Percentiles rank a stretch among this genome's conserved stretches.
phyloP scores from a whole-genome alignment of 257 asterid genomes.

The Scutellaria barbata region DNA sequence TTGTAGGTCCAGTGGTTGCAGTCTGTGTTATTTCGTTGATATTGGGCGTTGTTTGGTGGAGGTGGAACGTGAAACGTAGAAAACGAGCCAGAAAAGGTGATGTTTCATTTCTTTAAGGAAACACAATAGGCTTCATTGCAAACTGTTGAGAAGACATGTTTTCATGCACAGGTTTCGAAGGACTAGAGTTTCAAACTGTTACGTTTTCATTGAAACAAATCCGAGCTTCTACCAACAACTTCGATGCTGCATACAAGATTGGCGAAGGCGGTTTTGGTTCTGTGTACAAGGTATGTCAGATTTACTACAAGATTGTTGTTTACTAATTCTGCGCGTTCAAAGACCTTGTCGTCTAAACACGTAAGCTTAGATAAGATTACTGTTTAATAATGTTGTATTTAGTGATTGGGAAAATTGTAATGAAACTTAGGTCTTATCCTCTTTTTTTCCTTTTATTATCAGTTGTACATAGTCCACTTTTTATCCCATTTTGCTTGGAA shows the following conservation, averaged over 20 bases:
- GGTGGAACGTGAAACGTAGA: conserved; percentile 44
- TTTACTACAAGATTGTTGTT: neutral
- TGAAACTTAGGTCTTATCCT: too few relatives aligned
- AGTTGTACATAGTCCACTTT: too few relatives aligned
- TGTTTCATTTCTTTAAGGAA: neutral
- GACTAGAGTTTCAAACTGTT: conserved; percentile 61
- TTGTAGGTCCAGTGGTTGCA: conserved; percentile 50
- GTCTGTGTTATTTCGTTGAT: conserved; percentile 38
- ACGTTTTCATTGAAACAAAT: conserved; percentile 76
- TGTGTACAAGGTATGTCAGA: conserved; percentile 65
- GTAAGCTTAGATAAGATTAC: neutral
- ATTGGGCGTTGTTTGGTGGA: conserved; percentile 63
- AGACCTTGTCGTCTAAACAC: neutral
- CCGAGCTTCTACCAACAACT: conserved; percentile 75
- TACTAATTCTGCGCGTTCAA: neutral
- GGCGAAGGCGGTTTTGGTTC: conserved; percentile 98
- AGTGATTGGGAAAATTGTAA: too few relatives aligned
- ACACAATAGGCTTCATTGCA: neutral
- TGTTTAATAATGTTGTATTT: too few relatives aligned
- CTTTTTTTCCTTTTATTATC: too few relatives aligned
- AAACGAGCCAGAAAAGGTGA: conserved; percentile 52
- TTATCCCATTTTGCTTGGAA: too few relatives aligned
- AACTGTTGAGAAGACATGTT: neutral
- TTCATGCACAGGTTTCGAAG: conserved; percentile 61
- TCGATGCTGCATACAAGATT: conserved; percentile 63